Base-by-base conservation (phyloP, 2,329 filamentous ascomycete genomes). In the Aspergillus japonicus region DNA sequence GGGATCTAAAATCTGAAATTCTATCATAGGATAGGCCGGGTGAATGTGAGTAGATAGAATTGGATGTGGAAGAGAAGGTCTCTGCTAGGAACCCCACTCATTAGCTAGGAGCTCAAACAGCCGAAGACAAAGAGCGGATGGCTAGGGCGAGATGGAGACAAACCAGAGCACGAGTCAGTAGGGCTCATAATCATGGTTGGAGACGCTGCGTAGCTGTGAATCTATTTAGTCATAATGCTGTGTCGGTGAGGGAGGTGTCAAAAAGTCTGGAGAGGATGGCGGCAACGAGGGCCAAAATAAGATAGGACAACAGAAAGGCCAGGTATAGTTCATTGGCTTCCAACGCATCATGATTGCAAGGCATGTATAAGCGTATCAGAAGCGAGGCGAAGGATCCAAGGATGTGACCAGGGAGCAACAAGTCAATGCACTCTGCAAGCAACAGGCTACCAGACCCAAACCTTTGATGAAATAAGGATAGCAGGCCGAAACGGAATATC, bases 161-260 rank as follows among this genome's bases (percentile, higher is more conserved):
- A 84, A 69, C 82, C 83, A 58, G 80, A 82, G 58, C 80, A 82
- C 62, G 83, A 83, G 74, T 86, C 83, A 56, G 76, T 69, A 55
- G 78, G 76, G 65, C 75, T 79, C 73, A 80, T 75, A 61, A 84
- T 80, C 67, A 84, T 79, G 66, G 80, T 78, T 69, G 79, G 73
- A 61, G 76, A 77, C 63, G 78, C 68, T 62, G 81, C 78, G 72
- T 82, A 85, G 71, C 83, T 85, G 74, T 68, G 66, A 64, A 68
- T 58, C 58, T 59, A 63, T 47, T 57, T 51, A 47, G 62, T 67
- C 54, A 68, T 64, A 54, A 47, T 55, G 58, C 44, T 47, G 33
- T 31, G 56, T 62, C 44, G 51, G 50, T 50, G 21, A 23, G 21
- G 50, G 35, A 26, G 47, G 44, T 54, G 33, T 23, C 33, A n/a